These are phyloP conservation scores for Spiraea crenata DNA, from an alignment of 331 rosid genomes.

Conservation along the genomic window DNA sequence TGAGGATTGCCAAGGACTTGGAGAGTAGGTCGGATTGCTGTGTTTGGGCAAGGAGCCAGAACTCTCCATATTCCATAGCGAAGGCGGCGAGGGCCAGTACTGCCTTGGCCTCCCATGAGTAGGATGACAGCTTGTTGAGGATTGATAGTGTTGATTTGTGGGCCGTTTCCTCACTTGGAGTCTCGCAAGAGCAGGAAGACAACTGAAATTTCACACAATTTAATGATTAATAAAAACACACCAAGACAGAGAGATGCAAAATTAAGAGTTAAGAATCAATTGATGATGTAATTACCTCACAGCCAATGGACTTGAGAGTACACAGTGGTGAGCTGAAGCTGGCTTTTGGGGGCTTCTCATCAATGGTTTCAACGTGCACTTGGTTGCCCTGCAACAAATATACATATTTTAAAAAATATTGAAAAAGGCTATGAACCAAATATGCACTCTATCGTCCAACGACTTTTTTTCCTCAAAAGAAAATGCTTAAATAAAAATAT, in stretches of 20 bases:
- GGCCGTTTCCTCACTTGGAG: slow-evolving; percentile 39
- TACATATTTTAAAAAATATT: neutral
- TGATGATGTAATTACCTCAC: neutral
- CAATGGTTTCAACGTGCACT: neutral
- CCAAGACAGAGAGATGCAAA: too few species aligned
- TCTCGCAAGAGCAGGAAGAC: slow-evolving; percentile 33
- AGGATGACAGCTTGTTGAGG: slow-evolving; percentile 36
- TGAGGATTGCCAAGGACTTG: slow-evolving; percentile 14
- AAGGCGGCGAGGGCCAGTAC: slow-evolving; percentile 57
- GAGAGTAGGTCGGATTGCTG: slow-evolving; percentile 38
- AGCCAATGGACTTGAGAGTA: neutral
- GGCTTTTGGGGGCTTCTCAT: neutral
- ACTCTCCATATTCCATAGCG: slow-evolving; percentile 46
- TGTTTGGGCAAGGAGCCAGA: slow-evolving; percentile 39
- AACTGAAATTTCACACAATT: slow-evolving; percentile 26
- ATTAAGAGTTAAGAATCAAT: too few species aligned
- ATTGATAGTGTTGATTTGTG: slow-evolving; percentile 38
- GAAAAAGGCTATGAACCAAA: too few species aligned
- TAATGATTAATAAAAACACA: too few species aligned
- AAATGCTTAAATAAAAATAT: too few species aligned
- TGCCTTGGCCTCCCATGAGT: slow-evolving; percentile 53
- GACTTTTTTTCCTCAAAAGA: too few species aligned
- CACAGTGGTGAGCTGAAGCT: neutral
- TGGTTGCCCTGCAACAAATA: neutral
- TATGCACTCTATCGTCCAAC: too few species aligned